Evolutionary conservation across 1,139 yeast genomes (phyloP), one percentile per base, ranked within the genome.

Genomic region (Kurtzmaniella quercitrusa): DNA sequence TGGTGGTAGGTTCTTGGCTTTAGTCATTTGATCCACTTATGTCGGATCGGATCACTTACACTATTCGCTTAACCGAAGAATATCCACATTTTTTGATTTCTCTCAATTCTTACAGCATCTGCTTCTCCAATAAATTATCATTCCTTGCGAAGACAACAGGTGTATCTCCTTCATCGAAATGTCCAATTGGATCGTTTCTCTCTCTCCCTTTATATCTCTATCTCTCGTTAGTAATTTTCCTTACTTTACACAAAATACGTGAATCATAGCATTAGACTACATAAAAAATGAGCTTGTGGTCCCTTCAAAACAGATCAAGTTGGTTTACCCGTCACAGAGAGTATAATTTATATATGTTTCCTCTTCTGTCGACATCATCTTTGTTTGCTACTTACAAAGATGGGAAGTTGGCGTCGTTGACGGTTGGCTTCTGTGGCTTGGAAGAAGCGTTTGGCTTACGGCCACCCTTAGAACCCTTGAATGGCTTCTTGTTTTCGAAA

Each of bases 331-430:
- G 18, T 14, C 34, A 30, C 34, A 30, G 34, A 16, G 17, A 30
- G 18, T 26, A 26, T 14, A 14, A 26, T 14, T 26, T 14, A 26
- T n/a, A 26, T 26, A 26, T 5, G 30, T 11, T 11, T 26, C 30
- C n/a, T 9, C 6, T 26, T 26, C 30, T 26, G 30, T 26, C 12
- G 30, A 26, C 30, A 26, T 26, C 30, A 26, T 26, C 30, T 26
- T 26, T 9, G 30, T 26, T 26, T 26, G 30, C 30, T 26, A 38
- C 52, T 59, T 61, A 63, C 48, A 74, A 77, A 59, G 85, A 74
- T 62, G 87, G 86, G 77, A 80, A 79, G 74, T 78, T 77, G 61
- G 71, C 68, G 63, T 78, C 82, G 65, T 74, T 71, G 55, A 70
- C 65, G 51, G 68, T 71, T 49, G 74, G 71, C 57, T 62, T 59